A percentile compares a stretch with the other conserved stretches of the same genome.
These are phyloP conservation scores for Pseudocercospora eumusae DNA, from an alignment of 2,329 filamentous ascomycete species.

Conservation along the genomic window DNA sequence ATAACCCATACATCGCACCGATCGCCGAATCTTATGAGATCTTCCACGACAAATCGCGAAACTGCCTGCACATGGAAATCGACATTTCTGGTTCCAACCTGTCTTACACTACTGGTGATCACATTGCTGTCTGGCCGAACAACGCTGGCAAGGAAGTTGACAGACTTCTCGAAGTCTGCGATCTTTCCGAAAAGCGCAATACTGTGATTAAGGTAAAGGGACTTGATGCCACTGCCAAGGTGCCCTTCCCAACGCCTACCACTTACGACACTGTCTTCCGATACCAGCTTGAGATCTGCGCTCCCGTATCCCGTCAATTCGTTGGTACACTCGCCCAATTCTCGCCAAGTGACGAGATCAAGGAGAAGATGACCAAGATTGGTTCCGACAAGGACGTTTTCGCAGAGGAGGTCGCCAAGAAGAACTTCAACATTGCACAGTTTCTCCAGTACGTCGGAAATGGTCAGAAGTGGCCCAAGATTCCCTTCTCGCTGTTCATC, in stretches of 20 bases:
- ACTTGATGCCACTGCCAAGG: constrained; percentile 91
- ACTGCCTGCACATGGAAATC: constrained; percentile 95
- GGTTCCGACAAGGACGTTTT: constrained; percentile 96
- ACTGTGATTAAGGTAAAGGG: constrained; percentile 85
- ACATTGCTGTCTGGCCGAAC: constrained; percentile 95
- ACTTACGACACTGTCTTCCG: constrained; percentile 91
- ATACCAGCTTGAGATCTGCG: constrained; percentile 96
- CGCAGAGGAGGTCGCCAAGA: constrained; percentile 75
- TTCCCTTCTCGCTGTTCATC: constrained; percentile 93
- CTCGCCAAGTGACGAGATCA: constrained; percentile 78
- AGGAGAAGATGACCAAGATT: constrained; percentile 84
- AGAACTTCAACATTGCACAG: constrained; percentile 87
- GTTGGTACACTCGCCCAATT: constrained; percentile 84
- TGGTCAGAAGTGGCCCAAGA: constrained; percentile 73
- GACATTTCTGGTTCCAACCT: constrained; percentile 87
- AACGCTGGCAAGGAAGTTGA: constrained; percentile 93
- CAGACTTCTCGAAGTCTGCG: constrained; percentile 78
- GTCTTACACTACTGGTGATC: constrained; percentile 92
- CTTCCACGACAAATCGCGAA: constrained; percentile 84
- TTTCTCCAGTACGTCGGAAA: constrained; percentile 72
- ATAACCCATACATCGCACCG: constrained; percentile 85
- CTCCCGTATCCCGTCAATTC: constrained; percentile 94
- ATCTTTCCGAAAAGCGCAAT: constrained; percentile 73
- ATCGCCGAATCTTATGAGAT: constrained; percentile 88
- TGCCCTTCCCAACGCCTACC: constrained; percentile 94